Percentiles rank a stretch among this genome's conserved stretches.
Evolutionary conservation across 495 filamentous ascomycete species (phyloP).

Genomic region (Aspergillus ellipticus): DNA sequence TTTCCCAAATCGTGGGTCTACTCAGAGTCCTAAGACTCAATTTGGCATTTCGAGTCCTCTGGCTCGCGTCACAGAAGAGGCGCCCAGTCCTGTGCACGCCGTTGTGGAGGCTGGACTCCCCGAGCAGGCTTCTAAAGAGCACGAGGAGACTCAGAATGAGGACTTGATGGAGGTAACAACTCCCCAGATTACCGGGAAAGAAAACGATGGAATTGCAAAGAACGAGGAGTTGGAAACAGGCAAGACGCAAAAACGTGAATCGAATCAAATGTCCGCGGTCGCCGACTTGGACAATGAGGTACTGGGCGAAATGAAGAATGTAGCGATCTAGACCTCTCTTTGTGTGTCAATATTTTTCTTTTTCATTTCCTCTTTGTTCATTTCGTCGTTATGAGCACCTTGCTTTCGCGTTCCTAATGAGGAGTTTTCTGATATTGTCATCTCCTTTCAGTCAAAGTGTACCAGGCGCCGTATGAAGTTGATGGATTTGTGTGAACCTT

Average conservation of each 20-base stretch:
- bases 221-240: slow-evolving; percentile 29
- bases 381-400: slow-evolving; percentile 18
- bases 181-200: slow-evolving; percentile 37
- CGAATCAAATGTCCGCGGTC: slow-evolving; percentile 23
- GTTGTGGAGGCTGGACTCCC: slow-evolving; percentile 31
- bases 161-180: slow-evolving; percentile 47
- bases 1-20: slow-evolving; percentile 44
- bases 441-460: slow-evolving; percentile 7
- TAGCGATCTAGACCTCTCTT: slow-evolving; percentile 42
- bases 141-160: slow-evolving; percentile 29
- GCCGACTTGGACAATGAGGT: slow-evolving; percentile 36
- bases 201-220: slow-evolving; percentile 29
- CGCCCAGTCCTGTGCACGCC: slow-evolving; percentile 30
- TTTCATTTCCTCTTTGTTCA: slow-evolving; percentile 11
- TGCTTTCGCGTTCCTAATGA: slow-evolving; percentile 12
- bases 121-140: slow-evolving; percentile 29
- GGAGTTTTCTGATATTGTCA: slow-evolving; percentile 11
- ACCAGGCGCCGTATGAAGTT: slow-evolving; percentile 15
- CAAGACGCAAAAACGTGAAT: slow-evolving; percentile 30
- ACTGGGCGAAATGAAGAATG: slow-evolving; percentile 55
- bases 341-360: slow-evolving; percentile 8
- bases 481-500: slow-evolving; percentile 19
- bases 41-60: slow-evolving; percentile 53
- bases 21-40: slow-evolving; percentile 46
- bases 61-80: slow-evolving; percentile 51